phyloP scores from a whole-genome alignment of 2,329 filamentous ascomycete genomes.

The Ophiostoma novo-ulmi region DNA sequence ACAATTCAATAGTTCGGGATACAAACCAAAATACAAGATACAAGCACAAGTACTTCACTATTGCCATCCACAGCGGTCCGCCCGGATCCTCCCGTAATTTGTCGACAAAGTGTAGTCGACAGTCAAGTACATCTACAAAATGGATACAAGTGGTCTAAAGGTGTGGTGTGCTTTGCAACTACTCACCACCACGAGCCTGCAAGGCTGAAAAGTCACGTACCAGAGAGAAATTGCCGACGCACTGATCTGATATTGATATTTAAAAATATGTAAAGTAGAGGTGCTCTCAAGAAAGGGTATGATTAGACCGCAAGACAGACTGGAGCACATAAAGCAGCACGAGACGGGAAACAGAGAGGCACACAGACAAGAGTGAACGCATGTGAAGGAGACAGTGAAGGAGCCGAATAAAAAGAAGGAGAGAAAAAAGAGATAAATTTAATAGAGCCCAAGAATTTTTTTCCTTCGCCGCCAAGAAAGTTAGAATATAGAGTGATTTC shows the following conservation, averaged over 20 bases:
- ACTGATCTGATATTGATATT: background rate
- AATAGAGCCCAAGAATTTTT: slow-evolving; percentile 19
- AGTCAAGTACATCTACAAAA: background rate
- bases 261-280: background rate
- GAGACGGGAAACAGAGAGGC: background rate
- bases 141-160: background rate
- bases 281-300: background rate
- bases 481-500: slow-evolving; percentile 12
- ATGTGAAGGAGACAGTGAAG: background rate
- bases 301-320: background rate
- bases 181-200: too few relatives aligned
- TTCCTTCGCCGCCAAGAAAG: slow-evolving; percentile 25
- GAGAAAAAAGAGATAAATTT: slow-evolving; percentile 20
- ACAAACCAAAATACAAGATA: background rate
- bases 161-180: too few relatives aligned
- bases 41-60: background rate
- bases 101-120: background rate
- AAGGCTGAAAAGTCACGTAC: background rate
- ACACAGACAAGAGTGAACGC: background rate
- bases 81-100: slow-evolving; percentile 6
- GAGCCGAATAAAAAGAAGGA: slow-evolving; percentile 1
- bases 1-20: too few relatives aligned
- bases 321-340: background rate
- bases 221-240: slow-evolving; percentile 30
- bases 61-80: slow-evolving; percentile 5